These are phyloP conservation scores for Sarocladium oryzae DNA, from an alignment of 2,329 filamentous ascomycete genomes.

Conservation along the genomic window DNA sequence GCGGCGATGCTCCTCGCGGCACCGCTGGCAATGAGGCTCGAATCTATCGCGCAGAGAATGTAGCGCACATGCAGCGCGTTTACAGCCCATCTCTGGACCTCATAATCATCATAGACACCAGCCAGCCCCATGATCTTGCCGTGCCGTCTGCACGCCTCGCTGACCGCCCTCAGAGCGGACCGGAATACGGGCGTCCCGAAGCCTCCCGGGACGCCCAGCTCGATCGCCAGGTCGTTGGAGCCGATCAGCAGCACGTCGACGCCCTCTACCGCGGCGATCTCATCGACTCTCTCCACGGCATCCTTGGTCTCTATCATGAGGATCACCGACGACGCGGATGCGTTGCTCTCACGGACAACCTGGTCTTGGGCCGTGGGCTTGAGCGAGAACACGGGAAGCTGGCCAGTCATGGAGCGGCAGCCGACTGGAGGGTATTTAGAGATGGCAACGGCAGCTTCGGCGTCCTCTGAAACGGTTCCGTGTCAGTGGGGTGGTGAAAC, in stretches of 20 bases:
- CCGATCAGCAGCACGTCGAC: constrained; percentile 26
- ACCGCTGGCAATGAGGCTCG: neutral
- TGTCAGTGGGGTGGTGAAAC: no score
- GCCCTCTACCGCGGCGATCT: constrained; percentile 23
- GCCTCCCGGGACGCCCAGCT: constrained; percentile 18
- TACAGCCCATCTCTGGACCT: constrained; percentile 10
- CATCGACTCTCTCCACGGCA: constrained; percentile 18
- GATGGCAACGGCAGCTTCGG: constrained; percentile 13
- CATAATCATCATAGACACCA: constrained; percentile 17
- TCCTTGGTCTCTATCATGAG: constrained; percentile 23
- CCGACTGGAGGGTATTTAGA: constrained; percentile 16
- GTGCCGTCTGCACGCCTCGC: constrained; percentile 13
- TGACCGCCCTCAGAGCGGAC: constrained; percentile 14
- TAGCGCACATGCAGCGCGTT: constrained; percentile 3
- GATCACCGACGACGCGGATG: constrained; percentile 17
- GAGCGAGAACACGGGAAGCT: neutral
- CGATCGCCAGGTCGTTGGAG: constrained; percentile 22
- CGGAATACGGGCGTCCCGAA: constrained; percentile 15
- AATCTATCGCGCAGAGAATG: constrained; percentile 5
- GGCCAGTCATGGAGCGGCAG: constrained; percentile 16
- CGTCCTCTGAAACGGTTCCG: constrained; percentile 17
- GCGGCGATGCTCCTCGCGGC: neutral
- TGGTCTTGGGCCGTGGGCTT: neutral
- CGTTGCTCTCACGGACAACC: constrained; percentile 17
- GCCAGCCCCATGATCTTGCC: constrained; percentile 19